phyloP scores from a whole-genome alignment of 1,284 basidiomycete species.

The Trametes versicolor region DNA sequence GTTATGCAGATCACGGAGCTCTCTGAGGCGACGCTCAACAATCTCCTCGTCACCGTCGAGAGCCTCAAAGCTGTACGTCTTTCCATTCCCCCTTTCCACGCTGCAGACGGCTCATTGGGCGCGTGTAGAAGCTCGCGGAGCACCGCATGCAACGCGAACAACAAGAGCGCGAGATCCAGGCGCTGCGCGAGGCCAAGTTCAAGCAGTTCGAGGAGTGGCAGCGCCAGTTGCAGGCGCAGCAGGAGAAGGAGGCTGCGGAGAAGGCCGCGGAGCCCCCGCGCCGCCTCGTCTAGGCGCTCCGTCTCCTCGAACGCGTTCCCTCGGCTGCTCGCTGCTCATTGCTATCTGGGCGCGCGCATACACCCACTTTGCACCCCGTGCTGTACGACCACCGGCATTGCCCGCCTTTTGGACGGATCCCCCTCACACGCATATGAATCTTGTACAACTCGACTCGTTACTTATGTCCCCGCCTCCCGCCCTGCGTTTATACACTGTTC shows the following conservation, averaged over 20 bases:
- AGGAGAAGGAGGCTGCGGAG: constrained; percentile 21
- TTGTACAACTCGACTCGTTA: too few species aligned
- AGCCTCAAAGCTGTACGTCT: constrained; percentile 65
- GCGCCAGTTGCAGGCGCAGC: constrained; percentile 32
- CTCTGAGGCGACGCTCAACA: constrained; percentile 76
- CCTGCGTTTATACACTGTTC: neutral
- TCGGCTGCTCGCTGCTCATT: too few species aligned
- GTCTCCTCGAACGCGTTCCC: too few species aligned
- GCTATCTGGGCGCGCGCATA: too few species aligned
- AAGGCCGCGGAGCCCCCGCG: constrained; percentile 29
- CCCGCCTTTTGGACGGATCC: too few species aligned
- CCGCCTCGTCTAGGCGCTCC: constrained; percentile 30
- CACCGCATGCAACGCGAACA: constrained; percentile 63
- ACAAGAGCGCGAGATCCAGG: constrained; percentile 49
- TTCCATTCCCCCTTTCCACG: neutral
- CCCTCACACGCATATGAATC: too few species aligned
- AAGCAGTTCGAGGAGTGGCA: constrained; percentile 49
- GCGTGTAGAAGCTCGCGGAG: constrained; percentile 66
- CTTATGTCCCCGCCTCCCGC: neutral
- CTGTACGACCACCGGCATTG: neutral
- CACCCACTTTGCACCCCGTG: too few species aligned
- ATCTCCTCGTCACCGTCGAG: constrained; percentile 63
- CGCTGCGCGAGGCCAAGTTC: constrained; percentile 46
- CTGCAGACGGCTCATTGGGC: neutral
- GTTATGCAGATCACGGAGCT: constrained; percentile 63